phyloP scores from a whole-genome alignment of 2,329 filamentous ascomycete species.

The Lithohypha guttulata region DNA sequence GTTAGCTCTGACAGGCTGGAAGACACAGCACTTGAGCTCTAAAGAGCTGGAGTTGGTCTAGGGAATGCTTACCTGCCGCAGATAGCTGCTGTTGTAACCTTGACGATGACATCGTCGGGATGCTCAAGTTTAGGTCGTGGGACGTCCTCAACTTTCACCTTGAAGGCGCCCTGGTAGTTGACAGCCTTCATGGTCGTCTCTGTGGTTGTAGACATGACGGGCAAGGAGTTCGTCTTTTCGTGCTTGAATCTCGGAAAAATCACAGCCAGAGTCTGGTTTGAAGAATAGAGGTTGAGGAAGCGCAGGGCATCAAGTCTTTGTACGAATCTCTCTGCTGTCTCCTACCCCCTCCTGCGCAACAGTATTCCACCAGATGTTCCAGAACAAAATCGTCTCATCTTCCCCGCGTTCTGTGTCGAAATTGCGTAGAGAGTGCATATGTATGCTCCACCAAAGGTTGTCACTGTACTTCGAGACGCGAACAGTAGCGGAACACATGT shows the following conservation, averaged over 20 bases:
- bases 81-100: conserved; percentile 53
- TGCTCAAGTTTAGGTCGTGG: conserved; percentile 49
- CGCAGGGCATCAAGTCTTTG: not conserved
- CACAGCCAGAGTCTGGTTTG: not conserved
- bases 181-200: conserved; percentile 52
- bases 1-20: too few species aligned
- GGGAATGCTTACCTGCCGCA: too few species aligned
- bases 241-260: too few species aligned
- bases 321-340: not conserved
- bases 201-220: conserved; percentile 35
- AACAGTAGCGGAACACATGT: too few species aligned
- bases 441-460: too few species aligned
- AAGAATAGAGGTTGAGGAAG: not conserved
- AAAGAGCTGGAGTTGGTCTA: too few species aligned
- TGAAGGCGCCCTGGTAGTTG: conserved; percentile 51
- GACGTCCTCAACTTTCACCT: conserved; percentile 52
- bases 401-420: conserved; percentile 5
- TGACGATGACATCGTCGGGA: conserved; percentile 55
- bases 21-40: too few species aligned
- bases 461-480: too few species aligned
- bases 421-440: too few species aligned
- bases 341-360: not conserved
- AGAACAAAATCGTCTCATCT: conserved; percentile 2
- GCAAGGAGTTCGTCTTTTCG: conserved; percentile 26
- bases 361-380: not conserved